Evolutionary conservation across 108 stramenopile genomes (phyloP).

Genomic region (Stephanodiscus triporus): DNA sequence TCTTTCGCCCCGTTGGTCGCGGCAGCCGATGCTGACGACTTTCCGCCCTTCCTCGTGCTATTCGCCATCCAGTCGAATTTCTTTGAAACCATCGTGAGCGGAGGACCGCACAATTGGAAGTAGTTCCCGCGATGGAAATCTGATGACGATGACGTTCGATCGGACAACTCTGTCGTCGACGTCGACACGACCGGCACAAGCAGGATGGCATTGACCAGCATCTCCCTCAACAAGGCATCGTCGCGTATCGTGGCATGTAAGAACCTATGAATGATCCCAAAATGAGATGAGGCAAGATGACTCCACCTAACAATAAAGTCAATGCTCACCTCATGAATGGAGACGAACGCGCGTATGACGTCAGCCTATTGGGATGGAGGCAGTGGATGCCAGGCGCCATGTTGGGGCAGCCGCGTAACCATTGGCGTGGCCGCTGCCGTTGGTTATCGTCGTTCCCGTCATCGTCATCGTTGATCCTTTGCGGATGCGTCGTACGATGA

Average conservation of each 20-base stretch:
- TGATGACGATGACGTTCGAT: not conserved
- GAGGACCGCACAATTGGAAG: conserved; percentile 71
- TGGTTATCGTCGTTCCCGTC: not conserved
- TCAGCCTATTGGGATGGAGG: conserved; percentile 45
- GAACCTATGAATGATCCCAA: conserved; percentile 3
- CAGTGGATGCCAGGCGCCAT: conserved; percentile 50
- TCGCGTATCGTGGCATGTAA: conserved; percentile 47
- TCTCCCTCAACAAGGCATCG: conserved; percentile 40
- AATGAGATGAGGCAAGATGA: too few relatives aligned
- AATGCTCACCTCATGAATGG: conserved; percentile 37
- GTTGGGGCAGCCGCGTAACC: conserved; percentile 39
- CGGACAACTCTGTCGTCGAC: not conserved
- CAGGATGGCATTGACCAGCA: conserved; percentile 46
- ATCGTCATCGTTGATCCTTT: too few relatives aligned
- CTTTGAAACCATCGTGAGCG: conserved; percentile 45
- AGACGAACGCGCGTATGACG: conserved; percentile 43
- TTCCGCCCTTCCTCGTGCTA: not conserved
- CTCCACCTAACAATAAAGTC: too few relatives aligned
- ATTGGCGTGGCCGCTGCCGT: not conserved
- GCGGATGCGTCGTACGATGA: not conserved
- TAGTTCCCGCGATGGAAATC: conserved; percentile 53
- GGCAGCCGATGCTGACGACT: not conserved
- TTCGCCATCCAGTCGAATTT: conserved; percentile 17
- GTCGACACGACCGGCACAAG: conserved; percentile 36
- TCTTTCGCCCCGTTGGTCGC: conserved; percentile 3